Percentiles rank a stretch among this genome's conserved stretches.
Conservation (phyloP, 768 basidiomycete species). For the Tylopilus vinaceipallidus region DNA sequence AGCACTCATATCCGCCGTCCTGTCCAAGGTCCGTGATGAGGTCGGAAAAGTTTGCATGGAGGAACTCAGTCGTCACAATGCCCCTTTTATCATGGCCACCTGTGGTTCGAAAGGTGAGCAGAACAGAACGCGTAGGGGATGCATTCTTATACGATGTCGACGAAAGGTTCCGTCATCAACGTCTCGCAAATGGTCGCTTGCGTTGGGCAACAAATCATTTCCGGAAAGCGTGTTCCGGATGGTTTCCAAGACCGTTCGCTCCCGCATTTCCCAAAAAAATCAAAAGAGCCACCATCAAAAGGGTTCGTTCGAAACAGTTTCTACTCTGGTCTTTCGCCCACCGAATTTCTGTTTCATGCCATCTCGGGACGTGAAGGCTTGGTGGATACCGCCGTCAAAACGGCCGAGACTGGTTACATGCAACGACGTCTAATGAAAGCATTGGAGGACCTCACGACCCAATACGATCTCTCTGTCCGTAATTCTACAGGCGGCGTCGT, state of each 20-base stretch:
- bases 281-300: slow-evolving; percentile 92
- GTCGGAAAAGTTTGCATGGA: slow-evolving; percentile 98
- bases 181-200: slow-evolving; percentile 99
- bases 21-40: slow-evolving; percentile 94
- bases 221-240: slow-evolving; percentile 96
- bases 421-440: slow-evolving; percentile 99
- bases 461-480: slow-evolving; percentile 94
- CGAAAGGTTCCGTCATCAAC: slow-evolving; percentile 95
- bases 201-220: slow-evolving; percentile 98
- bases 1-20: slow-evolving; percentile 88
- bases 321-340: slow-evolving; percentile 86
- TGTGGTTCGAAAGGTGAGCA: slow-evolving; percentile 93
- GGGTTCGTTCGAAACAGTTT: slow-evolving; percentile 99
- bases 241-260: slow-evolving; percentile 98
- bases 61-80: slow-evolving; percentile 96
- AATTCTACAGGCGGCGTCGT: slow-evolving; percentile 95
- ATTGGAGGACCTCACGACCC: slow-evolving; percentile 92
- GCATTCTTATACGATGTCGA: not conserved
- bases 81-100: slow-evolving; percentile 97
- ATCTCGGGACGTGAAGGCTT: slow-evolving; percentile 98
- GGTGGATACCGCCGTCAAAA: slow-evolving; percentile 99
- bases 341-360: slow-evolving; percentile 98
- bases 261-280: slow-evolving; percentile 98
- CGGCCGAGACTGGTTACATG: slow-evolving; percentile 99
- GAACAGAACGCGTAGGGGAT: not conserved